phyloP scores from a whole-genome alignment of 2,329 filamentous ascomycete species.

The Stagonosporopsis cucurbitacearum region DNA sequence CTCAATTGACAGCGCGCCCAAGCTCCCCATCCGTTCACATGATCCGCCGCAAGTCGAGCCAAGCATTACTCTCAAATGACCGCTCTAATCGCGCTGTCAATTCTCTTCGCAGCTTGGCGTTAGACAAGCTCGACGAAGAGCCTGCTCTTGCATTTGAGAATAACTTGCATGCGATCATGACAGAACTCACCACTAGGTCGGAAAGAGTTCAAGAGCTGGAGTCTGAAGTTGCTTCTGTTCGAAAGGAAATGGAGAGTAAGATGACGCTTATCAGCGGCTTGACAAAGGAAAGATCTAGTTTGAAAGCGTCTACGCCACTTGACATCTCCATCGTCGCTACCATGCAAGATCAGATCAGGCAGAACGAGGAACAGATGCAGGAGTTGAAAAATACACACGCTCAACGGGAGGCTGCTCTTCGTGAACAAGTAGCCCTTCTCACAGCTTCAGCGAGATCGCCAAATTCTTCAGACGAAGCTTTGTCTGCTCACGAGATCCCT shows the following conservation, averaged over 20 bases:
- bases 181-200: slow-evolving; percentile 84
- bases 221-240: slow-evolving; percentile 78
- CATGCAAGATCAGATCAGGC: slow-evolving; percentile 85
- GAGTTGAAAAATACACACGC: slow-evolving; percentile 75
- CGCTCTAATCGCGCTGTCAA: slow-evolving; percentile 90
- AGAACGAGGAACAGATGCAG: slow-evolving; percentile 80
- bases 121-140: slow-evolving; percentile 81
- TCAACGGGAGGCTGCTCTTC: slow-evolving; percentile 76
- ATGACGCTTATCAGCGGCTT: slow-evolving; percentile 94
- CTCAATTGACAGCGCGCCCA: slow-evolving; percentile 66
- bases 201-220: slow-evolving; percentile 92
- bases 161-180: slow-evolving; percentile 89
- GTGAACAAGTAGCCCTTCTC: slow-evolving; percentile 72
- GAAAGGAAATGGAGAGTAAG: slow-evolving; percentile 97
- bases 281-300: slow-evolving; percentile 88
- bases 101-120: slow-evolving; percentile 84
- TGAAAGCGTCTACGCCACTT: slow-evolving; percentile 79
- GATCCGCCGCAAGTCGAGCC: slow-evolving; percentile 90
- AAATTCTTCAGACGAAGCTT: slow-evolving; percentile 24
- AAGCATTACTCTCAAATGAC: slow-evolving; percentile 85
- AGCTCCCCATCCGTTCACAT: slow-evolving; percentile 73
- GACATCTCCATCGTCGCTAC: slow-evolving; percentile 90
- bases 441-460: slow-evolving; percentile 58
- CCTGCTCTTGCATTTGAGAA: slow-evolving; percentile 93
- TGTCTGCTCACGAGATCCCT: slow-evolving; percentile 24